A percentile compares a stretch with the other conserved stretches of the same genome.
Conservation (phyloP, 2,329 filamentous ascomycete species). For the Fusarium sp. region DNA sequence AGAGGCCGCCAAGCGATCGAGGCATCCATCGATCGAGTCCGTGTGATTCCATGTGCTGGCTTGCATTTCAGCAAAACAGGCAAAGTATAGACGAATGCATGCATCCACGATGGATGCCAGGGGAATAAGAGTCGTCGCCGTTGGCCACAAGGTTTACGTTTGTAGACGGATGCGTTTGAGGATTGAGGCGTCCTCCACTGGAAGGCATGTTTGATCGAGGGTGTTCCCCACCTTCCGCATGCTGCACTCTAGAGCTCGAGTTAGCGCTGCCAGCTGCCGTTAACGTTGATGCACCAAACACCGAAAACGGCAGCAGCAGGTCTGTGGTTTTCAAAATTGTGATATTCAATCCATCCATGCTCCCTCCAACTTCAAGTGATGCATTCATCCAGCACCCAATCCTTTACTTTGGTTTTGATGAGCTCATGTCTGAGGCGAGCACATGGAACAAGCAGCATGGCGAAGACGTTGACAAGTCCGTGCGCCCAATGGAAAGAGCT, state of each 20-base stretch:
- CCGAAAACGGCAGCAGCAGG: constrained; percentile 1
- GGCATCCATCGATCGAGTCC: neutral
- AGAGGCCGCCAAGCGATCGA: neutral
- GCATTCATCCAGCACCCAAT: neutral
- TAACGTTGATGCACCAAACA: neutral
- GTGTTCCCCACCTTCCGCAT: neutral
- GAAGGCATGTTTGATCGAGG: neutral
- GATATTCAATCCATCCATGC: neutral
- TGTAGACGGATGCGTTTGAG: neutral
- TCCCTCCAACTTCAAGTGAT: neutral
- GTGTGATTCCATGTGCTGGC: neutral
- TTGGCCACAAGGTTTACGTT: neutral
- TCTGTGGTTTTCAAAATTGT: neutral
- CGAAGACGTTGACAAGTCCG: constrained; percentile 2
- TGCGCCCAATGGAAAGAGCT: neutral
- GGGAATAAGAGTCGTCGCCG: neutral
- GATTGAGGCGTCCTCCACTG: neutral
- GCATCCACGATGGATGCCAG: neutral
- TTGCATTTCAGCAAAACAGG: neutral
- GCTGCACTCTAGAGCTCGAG: neutral
- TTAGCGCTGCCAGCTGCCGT: neutral
- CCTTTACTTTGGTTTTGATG: neutral
- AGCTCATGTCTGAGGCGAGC: constrained; percentile 5
- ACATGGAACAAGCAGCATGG: neutral
- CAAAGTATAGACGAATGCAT: neutral